These are phyloP conservation scores for Sarocladium kiliense DNA, from an alignment of 2,329 filamentous ascomycete genomes.

Conservation along the genomic window DNA sequence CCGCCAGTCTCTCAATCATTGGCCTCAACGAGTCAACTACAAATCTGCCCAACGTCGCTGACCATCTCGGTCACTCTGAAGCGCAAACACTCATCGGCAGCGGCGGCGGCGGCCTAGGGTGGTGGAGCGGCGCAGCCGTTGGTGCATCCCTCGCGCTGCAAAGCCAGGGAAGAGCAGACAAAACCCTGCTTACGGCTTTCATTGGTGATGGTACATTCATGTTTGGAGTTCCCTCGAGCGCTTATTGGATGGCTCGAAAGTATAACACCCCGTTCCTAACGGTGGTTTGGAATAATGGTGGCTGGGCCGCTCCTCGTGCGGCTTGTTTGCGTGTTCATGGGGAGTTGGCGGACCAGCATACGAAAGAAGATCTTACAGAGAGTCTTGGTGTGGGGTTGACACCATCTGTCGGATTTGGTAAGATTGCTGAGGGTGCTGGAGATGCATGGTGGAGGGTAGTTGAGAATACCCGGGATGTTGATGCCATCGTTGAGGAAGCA, in stretches of 20 bases:
- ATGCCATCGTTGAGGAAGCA: slow-evolving; percentile 13
- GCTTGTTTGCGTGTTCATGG: slow-evolving; percentile 15
- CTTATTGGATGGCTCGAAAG: slow-evolving; percentile 16
- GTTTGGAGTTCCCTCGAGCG: slow-evolving; percentile 15
- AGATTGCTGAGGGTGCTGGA: slow-evolving; percentile 17
- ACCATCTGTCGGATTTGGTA: slow-evolving; percentile 16
- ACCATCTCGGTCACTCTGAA: slow-evolving; percentile 53
- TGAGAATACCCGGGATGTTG: slow-evolving; percentile 12
- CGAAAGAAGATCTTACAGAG: slow-evolving; percentile 11
- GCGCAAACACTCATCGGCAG: slow-evolving; percentile 24
- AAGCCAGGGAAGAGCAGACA: slow-evolving; percentile 1
- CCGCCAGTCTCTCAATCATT: slow-evolving; percentile 55
- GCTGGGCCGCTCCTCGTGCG: slow-evolving; percentile 14
- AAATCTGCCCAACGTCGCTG: slow-evolving; percentile 37
- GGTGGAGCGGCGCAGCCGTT: slow-evolving; percentile 27
- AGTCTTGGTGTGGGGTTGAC: slow-evolving; percentile 13
- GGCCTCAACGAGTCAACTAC: slow-evolving; percentile 59
- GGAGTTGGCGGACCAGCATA: slow-evolving; percentile 10
- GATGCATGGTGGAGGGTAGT: slow-evolving; percentile 16
- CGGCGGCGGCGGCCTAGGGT: slow-evolving; percentile 26
- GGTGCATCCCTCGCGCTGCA: slow-evolving; percentile 21
- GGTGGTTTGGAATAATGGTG: slow-evolving; percentile 17
- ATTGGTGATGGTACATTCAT: slow-evolving; percentile 16
- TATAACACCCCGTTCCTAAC: slow-evolving; percentile 16
- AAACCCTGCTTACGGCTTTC: slow-evolving; percentile 13